Evolutionary conservation across 768 basidiomycete genomes (phyloP).

Genomic region (Phanerochaete sordida): DNA sequence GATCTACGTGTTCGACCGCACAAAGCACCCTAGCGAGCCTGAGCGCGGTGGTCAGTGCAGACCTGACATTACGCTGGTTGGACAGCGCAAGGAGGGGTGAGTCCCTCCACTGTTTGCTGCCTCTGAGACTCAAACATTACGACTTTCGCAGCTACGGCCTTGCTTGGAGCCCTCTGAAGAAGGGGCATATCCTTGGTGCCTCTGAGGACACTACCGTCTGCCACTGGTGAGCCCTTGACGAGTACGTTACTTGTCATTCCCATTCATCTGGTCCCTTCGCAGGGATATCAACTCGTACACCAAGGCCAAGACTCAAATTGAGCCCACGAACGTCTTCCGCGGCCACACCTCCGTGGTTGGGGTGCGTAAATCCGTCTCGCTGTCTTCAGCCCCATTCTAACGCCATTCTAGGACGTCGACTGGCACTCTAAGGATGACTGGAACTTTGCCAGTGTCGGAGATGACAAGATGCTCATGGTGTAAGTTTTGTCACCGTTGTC

Average conservation of each 20-base stretch:
- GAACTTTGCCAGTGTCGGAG: conserved; percentile 91
- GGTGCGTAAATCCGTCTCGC: conserved; percentile 41
- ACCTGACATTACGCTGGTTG: conserved; percentile 88
- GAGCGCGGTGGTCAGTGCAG: conserved; percentile 79
- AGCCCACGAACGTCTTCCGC: conserved; percentile 78
- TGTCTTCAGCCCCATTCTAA: conserved; percentile 5
- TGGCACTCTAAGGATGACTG: conserved; percentile 86
- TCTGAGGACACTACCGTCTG: conserved; percentile 97
- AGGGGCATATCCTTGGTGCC: conserved; percentile 84
- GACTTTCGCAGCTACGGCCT: conserved; percentile 70
- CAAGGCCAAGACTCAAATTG: conserved; percentile 73
- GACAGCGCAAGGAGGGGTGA: conserved; percentile 92
- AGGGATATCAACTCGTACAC: conserved; percentile 94
- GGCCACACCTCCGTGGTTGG: conserved; percentile 93
- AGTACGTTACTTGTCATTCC: background rate
- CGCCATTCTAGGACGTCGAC: conserved; percentile 78
- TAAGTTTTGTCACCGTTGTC: conserved; percentile 37
- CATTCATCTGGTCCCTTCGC: background rate
- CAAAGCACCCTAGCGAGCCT: conserved; percentile 93
- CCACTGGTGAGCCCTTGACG: conserved; percentile 62
- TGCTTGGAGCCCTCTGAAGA: conserved; percentile 84
- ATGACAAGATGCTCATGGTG: conserved; percentile 94
- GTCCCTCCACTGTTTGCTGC: conserved; percentile 22
- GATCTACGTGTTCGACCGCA: conserved; percentile 93
- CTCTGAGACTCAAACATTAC: conserved; percentile 9